Percentiles rank a stretch among this genome's conserved stretches.
Conservation (phyloP, 2,329 filamentous ascomycete species). For the Fusarium hostae region DNA sequence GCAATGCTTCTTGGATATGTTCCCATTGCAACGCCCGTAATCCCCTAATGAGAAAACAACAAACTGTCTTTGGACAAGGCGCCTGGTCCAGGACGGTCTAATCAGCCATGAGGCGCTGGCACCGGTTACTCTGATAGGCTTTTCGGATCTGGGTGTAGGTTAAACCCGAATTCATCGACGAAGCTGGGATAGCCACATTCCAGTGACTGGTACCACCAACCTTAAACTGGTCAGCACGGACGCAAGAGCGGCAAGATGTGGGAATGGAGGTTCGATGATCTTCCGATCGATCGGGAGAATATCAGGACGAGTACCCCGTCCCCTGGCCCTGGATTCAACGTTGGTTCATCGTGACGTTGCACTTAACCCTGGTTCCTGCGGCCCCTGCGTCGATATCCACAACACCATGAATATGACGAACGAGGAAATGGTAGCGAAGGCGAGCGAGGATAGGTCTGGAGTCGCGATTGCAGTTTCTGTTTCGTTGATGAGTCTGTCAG, state of each 20-base stretch:
- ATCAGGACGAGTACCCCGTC: neutral
- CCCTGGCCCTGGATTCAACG: neutral
- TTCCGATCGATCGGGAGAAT: neutral
- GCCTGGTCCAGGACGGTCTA: neutral
- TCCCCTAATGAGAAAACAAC: neutral
- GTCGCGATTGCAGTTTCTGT: neutral
- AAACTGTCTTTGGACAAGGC: neutral
- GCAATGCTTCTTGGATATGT: neutral
- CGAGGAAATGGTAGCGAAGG: neutral
- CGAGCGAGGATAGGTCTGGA: neutral
- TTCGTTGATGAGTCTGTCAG: slow-evolving; percentile 7
- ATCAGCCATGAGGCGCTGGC: neutral
- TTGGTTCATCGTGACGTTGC: neutral
- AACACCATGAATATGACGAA: neutral
- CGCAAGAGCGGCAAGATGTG: rapidly evolving
- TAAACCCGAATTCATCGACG: neutral
- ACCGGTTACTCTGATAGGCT: rapidly evolving
- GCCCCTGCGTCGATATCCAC: neutral
- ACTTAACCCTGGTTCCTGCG: neutral
- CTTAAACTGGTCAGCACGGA: neutral
- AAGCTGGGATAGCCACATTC: neutral
- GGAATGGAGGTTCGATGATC: neutral
- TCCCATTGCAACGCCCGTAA: neutral
- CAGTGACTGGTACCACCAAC: neutral
- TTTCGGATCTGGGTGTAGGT: neutral